Percentiles rank a stretch among this genome's conserved stretches.
phyloP scores from a whole-genome alignment of 2,329 filamentous ascomycete genomes.

The Hypoxylon sp. region DNA sequence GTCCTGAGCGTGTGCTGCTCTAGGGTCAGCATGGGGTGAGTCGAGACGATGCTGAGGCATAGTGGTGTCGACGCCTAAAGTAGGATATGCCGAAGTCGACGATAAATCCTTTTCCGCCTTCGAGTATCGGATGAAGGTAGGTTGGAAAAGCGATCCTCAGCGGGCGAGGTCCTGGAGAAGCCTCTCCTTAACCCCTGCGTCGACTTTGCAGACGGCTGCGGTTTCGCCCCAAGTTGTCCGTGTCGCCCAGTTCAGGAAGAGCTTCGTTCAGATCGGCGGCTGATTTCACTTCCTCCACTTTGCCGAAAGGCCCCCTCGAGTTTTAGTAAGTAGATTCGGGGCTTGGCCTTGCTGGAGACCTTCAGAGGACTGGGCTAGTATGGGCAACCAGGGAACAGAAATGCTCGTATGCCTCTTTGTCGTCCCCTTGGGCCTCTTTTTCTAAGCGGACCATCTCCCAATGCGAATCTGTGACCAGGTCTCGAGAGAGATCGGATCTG shows the following conservation, averaged over 20 bases:
- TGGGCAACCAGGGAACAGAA: conserved; percentile 8
- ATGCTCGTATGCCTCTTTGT: conserved; percentile 42
- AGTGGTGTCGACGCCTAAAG: conserved; percentile 13
- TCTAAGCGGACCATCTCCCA: conserved; percentile 32
- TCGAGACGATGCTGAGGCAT: conserved; percentile 8
- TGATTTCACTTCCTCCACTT: not conserved
- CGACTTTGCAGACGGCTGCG: conserved; percentile 1
- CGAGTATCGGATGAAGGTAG: conserved; percentile 15
- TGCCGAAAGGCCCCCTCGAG: conserved; percentile 11
- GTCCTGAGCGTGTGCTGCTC: conserved; percentile 20
- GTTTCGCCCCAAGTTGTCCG: conserved; percentile 9
- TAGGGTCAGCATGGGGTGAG: not conserved
- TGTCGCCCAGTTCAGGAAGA: not conserved
- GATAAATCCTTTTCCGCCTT: conserved; percentile 15
- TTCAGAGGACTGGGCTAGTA: not conserved
- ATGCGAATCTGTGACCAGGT: conserved; percentile 23
- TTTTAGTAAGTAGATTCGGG: conserved; percentile 10
- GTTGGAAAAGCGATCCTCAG: conserved; percentile 4
- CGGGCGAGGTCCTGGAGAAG: not conserved
- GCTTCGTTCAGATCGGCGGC: not conserved
- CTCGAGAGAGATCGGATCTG: conserved; percentile 18
- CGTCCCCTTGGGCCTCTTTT: conserved; percentile 33
- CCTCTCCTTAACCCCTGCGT: conserved; percentile 2
- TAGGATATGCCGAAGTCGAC: conserved; percentile 3
- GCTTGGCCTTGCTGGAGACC: not conserved